Base-by-base conservation (phyloP, 2,329 filamentous ascomycete species). In the Xylariales sp. region DNA sequence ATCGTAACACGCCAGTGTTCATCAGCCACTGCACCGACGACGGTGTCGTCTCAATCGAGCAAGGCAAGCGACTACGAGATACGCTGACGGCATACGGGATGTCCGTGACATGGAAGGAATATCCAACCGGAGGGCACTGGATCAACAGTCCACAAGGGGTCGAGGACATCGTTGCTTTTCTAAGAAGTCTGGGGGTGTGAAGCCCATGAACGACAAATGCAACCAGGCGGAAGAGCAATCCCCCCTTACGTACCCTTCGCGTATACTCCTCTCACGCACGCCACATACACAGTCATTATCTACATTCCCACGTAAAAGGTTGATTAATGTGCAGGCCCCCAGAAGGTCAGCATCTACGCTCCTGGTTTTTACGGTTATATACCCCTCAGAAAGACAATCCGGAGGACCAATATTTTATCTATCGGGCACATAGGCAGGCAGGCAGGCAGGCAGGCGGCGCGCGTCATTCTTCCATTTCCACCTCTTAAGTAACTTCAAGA, bases 21-120 rank as follows among this genome's bases (percentile, higher is more conserved):
- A 71, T 85, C 6, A 77, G 83, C 67, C 83, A 86, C 67, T 84
- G 81, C 54, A 68, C 71, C 2, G 80, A 85, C 52, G 83, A 85
- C 65, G 76, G 78, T 0, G 66, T 81, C 10, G 80, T 85, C 0
- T 67, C 76, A 57, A 69, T 84, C 1, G 69, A 75, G 9, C 75
- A 79, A 12, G 83, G 83, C 0, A 69, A 77, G 14, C 59, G 71
- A 1, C 58, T 84, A 61, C 71, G 77, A 16, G 78, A 82, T 16
- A 75, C 73, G 0, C 71, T 86, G 43, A 48, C 53, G 0, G 61
- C 69, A 0, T 82, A 83, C 46, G 83, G 82, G 0, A 77, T 80
- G 9, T 50, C 75, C 39, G 80, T 84, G 0, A 69, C 71, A 3
- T 83, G 81, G 80, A 80, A 72, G 46, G 78, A 82, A 69, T 85